Percentiles rank a stretch among this genome's conserved stretches.
These are phyloP conservation scores for Hordeum vulgare DNA, from an alignment of 176 grass and related monocot genomes.

Conservation along the genomic window DNA sequence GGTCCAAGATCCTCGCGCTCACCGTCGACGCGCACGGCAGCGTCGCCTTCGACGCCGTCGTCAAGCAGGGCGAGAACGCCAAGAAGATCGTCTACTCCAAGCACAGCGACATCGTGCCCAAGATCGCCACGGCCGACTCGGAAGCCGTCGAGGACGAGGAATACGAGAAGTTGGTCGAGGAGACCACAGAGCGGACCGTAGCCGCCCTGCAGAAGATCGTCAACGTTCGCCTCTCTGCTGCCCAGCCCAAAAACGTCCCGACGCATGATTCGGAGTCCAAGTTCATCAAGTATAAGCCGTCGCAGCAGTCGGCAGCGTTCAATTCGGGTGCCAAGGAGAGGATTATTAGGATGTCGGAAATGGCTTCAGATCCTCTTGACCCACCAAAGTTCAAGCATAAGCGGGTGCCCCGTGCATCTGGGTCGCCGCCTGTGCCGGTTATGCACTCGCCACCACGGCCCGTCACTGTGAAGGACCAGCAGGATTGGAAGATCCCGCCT, in stretches of 20 bases:
- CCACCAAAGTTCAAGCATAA: slow-evolving; percentile 99
- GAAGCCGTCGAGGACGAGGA: slow-evolving; percentile 42
- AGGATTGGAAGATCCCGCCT: slow-evolving; percentile 99
- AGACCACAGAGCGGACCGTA: slow-evolving; percentile 70
- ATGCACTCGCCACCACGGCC: slow-evolving; percentile 95
- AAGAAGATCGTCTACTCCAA: slow-evolving; percentile 89
- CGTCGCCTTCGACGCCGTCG: slow-evolving; percentile 89
- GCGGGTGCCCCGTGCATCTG: slow-evolving; percentile 69
- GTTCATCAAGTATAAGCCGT: slow-evolving; percentile 98
- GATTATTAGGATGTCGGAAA: slow-evolving; percentile 85
- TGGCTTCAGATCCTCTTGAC: slow-evolving; percentile 77
- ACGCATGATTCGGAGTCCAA: slow-evolving; percentile 75
- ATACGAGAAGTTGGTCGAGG: slow-evolving; percentile 68
- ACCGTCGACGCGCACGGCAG: slow-evolving; percentile 78
- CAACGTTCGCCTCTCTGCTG: slow-evolving; percentile 73
- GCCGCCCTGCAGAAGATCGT: slow-evolving; percentile 86
- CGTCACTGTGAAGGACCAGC: slow-evolving; percentile 93
- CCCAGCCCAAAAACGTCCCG: slow-evolving; percentile 90
- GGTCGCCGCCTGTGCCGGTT: slow-evolving; percentile 81
- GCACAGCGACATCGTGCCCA: slow-evolving; percentile 86
- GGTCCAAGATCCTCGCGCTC: slow-evolving; percentile 81
- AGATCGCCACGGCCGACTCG: slow-evolving; percentile 44
- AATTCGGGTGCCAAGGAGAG: slow-evolving; percentile 97
- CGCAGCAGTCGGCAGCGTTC: slow-evolving; percentile 85
- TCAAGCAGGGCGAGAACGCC: slow-evolving; percentile 95